Conservation (phyloP, 768 basidiomycete species). For the Sarcomyxa edulis region DNA sequence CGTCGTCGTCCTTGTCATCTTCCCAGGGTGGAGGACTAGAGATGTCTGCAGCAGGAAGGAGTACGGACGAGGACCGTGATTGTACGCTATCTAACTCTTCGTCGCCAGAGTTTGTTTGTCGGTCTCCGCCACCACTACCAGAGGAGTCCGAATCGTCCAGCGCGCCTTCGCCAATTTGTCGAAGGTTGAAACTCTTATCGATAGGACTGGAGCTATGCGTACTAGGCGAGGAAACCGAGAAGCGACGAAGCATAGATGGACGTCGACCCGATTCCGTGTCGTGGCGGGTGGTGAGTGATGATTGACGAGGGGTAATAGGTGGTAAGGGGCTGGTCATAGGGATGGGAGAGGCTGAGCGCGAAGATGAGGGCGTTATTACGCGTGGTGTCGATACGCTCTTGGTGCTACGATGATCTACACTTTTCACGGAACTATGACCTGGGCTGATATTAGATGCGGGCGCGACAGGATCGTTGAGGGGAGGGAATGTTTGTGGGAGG, state of each 20-base stretch:
- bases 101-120: conserved; percentile 29
- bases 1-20: conserved; percentile 27
- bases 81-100: too few relatives aligned
- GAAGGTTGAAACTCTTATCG: conserved; percentile 37
- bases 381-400: conserved; percentile 31
- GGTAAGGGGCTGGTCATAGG: conserved; percentile 37
- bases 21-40: conserved; percentile 16
- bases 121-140: conserved; percentile 29
- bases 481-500: conserved; percentile 22
- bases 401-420: too few relatives aligned
- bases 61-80: too few relatives aligned
- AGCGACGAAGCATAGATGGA: conserved; percentile 35
- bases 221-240: conserved; percentile 32
- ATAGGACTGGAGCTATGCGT: conserved; percentile 28
- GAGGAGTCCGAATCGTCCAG: conserved; percentile 75
- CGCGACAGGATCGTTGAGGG: not conserved
- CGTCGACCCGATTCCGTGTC: conserved; percentile 31
- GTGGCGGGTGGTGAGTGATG: conserved; percentile 35
- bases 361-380: conserved; percentile 51
- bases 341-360: conserved; percentile 53
- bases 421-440: conserved; percentile 4
- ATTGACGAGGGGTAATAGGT: conserved; percentile 34
- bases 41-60: too few relatives aligned
- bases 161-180: conserved; percentile 73
- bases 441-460: conserved; percentile 3